These are phyloP conservation scores for Penicillium olsonii DNA, from an alignment of 2,329 filamentous ascomycete species.

Conservation along the genomic window DNA sequence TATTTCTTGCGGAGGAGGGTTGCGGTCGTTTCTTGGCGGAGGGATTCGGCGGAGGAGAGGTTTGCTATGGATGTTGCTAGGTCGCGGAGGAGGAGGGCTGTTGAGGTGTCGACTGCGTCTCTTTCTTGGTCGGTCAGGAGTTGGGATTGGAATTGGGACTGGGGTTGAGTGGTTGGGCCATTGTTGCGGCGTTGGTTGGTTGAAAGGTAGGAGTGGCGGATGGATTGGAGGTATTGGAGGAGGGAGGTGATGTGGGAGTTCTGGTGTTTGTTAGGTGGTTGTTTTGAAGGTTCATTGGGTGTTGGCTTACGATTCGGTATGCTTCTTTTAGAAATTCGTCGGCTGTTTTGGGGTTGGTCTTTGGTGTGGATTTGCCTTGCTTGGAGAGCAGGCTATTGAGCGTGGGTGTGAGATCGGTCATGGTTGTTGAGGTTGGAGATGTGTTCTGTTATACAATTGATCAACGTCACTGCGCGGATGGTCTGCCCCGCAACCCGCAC, in stretches of 20 bases:
- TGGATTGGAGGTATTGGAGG: constrained; percentile 74
- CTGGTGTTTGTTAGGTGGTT: constrained; percentile 47
- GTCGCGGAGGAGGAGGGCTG: constrained; percentile 81
- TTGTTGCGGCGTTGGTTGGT: constrained; percentile 65
- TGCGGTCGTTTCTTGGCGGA: constrained; percentile 74
- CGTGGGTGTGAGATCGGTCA: constrained; percentile 46
- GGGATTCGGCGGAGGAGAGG: constrained; percentile 77
- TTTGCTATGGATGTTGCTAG: constrained; percentile 78
- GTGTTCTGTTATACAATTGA: constrained; percentile 10
- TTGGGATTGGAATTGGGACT: constrained; percentile 25
- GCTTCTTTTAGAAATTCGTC: constrained; percentile 93
- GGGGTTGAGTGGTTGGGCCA: constrained; percentile 23
- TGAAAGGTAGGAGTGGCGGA: constrained; percentile 89
- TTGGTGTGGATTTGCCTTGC: constrained; percentile 35
- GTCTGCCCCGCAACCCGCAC: constrained; percentile 6
- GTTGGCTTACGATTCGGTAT: constrained; percentile 72
- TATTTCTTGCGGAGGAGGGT: constrained; percentile 74
- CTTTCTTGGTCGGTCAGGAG: constrained; percentile 75
- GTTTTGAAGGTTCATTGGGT: neutral
- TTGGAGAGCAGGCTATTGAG: constrained; percentile 38
- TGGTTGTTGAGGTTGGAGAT: constrained; percentile 20
- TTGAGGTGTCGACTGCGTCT: constrained; percentile 83
- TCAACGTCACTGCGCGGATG: constrained; percentile 17
- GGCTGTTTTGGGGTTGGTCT: constrained; percentile 46
- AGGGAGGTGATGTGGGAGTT: constrained; percentile 83